Evolutionary conservation across 2,329 filamentous ascomycete genomes (phyloP), one percentile per base, ranked within the genome.

Genomic region (Pseudocercospora cruenta): DNA sequence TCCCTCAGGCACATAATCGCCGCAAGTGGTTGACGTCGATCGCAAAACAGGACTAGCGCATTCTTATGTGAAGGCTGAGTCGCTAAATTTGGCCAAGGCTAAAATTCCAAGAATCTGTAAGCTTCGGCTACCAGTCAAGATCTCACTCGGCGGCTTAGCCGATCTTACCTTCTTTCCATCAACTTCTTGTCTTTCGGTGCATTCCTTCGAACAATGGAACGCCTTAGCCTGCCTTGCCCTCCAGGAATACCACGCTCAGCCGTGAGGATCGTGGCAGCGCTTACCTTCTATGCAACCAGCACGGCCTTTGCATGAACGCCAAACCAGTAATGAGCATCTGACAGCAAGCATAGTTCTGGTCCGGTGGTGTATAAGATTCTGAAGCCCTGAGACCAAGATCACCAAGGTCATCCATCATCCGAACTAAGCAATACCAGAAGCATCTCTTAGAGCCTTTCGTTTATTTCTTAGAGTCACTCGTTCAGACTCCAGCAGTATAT

Each of bases 381-480:
- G 57, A 33, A 33, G 62, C 62, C 49, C 45, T 43, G 33, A 26
- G 31, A 43, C 62, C 53, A 59, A 60, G 55, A 57, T 59, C 51
- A 55, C 49, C 64, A 63, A 59, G 60, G 57, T 49, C 45, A 60
- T 47, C 49, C 22, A 63, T 39, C 60, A 45, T 47, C 55, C 39
- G 24, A 58, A 57, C 19, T 55, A 58, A 63, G 57, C 55, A 28
- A 63, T 39, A 28, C 51, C 22, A 55, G 16, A 24, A 24, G 24
- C 49, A 19, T 66, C 55, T 60, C 64, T 16, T 63, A 53, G 49
- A 19, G 45, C 57, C 31, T 63, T 60, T 63, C 60, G 31, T 58
- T 64, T 47, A 8, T 36, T 51, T 66, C 64, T 31, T 66, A 63
- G 60, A 47, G 60, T 59, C 64, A 39, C 24, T 63, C 60, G 49